A percentile compares a stretch with the other conserved stretches of the same genome.
phyloP scores from a whole-genome alignment of 768 basidiomycete genomes.

The Arthromyces matolae region DNA sequence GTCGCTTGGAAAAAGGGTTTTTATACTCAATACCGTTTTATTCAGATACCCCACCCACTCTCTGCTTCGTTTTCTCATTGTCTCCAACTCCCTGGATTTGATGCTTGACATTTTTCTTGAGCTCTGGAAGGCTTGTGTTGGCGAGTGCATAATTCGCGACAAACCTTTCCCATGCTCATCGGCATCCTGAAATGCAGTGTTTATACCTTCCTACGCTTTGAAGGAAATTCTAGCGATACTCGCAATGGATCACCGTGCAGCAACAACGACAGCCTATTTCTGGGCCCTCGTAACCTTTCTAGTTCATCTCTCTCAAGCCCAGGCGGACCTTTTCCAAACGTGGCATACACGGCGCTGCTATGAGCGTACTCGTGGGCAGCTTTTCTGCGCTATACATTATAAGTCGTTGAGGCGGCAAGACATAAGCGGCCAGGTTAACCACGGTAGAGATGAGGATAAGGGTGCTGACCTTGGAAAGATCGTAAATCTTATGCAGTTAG shows the following conservation, averaged over 20 bases:
- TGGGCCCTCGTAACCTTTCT: constrained; percentile 61
- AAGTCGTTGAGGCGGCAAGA: constrained; percentile 63
- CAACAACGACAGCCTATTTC: constrained; percentile 46
- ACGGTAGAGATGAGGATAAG: constrained; percentile 34
- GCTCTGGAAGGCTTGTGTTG: constrained; percentile 56
- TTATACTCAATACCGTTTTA: too few species aligned
- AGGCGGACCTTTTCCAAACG: constrained; percentile 56
- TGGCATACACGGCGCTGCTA: constrained; percentile 71
- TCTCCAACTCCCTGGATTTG: constrained; percentile 66
- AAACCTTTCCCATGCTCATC: background rate
- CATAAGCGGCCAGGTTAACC: constrained; percentile 43
- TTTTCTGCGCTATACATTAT: constrained; percentile 68
- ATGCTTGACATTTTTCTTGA: constrained; percentile 57
- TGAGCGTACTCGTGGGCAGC: constrained; percentile 66
- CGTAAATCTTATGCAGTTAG: constrained; percentile 70
- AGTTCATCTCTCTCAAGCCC: constrained; percentile 63
- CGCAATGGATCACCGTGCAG: constrained; percentile 36
- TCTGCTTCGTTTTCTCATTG: constrained; percentile 57
- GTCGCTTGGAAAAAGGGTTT: too few species aligned
- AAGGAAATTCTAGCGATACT: constrained; percentile 56
- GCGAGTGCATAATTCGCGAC: constrained; percentile 28
- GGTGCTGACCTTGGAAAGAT: constrained; percentile 66
- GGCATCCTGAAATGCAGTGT: constrained; percentile 37
- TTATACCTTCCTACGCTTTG: constrained; percentile 62
- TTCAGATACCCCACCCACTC: constrained; percentile 53